Evolutionary conservation across 495 filamentous ascomycete species (phyloP), one percentile per base, ranked within the genome.

Genomic region (Neurospora hispaniola): DNA sequence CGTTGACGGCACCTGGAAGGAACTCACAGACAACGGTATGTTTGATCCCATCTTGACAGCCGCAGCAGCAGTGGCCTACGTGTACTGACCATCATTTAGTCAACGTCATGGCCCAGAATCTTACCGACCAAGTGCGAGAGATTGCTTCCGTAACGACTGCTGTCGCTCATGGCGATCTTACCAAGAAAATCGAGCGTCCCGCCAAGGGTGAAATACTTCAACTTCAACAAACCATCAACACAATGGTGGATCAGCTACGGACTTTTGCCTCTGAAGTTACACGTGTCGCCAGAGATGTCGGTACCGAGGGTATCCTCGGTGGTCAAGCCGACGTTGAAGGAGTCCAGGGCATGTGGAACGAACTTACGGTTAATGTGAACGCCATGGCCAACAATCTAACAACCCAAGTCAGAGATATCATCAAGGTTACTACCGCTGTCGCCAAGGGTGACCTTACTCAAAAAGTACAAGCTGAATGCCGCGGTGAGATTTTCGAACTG

Each of bases 181-280:
- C 93, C 75, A 92, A 96, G 81, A 98, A 98, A 82, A 97, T 99
- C 74, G 92, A 96, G 78, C 90, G 94, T 80, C 93, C 94, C 27
- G 96, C 96, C 72, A 90, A 93, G 77, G 96, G 96, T 77, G 96
- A 99, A 85, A 98, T 99, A 76, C 84, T 97, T 42, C 92, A 98
- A 79, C 86, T 99, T 31, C 96, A 99, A 81, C 93, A 97, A 79
- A 99, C 96, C 0, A 98, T 99, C 76, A 99, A 99, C 77, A 97
- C 92, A 80, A 99, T 99, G 96, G 96, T 99, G 78, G 95, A 97
- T 77, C 96, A 99, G 83, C 86, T 99, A 69, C 90, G 94, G 72
- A 97, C 94, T 12, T 99, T 99, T 83, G 96, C 96, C 59, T 95
- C 93, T 18, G 95, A 99, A 85, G 96, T 99, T 72, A 98, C 94